Base-by-base conservation (phyloP, 1,284 basidiomycete genomes). In the Mycena sp. region DNA sequence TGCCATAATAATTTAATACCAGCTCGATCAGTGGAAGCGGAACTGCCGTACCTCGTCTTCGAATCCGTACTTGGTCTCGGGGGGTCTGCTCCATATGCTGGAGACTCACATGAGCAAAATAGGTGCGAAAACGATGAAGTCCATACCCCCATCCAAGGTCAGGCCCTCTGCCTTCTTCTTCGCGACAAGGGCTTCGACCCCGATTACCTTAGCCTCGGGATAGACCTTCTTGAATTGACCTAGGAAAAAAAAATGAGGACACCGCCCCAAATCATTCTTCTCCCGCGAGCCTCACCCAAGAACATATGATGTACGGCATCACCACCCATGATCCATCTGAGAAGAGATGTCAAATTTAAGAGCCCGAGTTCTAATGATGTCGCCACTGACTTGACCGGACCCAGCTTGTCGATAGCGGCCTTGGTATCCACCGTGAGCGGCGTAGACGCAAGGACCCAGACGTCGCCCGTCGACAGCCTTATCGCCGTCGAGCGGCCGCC, bases 391-490 rank as follows among this genome's bases (percentile, higher is more conserved):
- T 89, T 90, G 38, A 97, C 93, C 38, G 88, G 84, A 0, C 95
- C 94, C 5, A 97, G 79, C 48, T 87, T 82, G 52, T 89, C 83
- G 26, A 97, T 76, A 58, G 87, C 91, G 3, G 80, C 70, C 73
- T 89, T 91, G 2, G 93, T 96, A 38, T 88, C 88, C 9, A 83
- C 78, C 45, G 90, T 88, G 53, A 95, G 78, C 0, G 93, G 93
- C 6, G 93, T 94, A 2, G 93, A 96, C 1, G 94, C 94, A 29
- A 97, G 82, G 1, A 98, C 81, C 88, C 94, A 96, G 26, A 97
- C 87, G 6, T 86, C 88, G 25, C 90, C 88, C 52, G 85, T 83
- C 41, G 78, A 80, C 58, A 97, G 80, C 75, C 85, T 88, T 71
- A 98, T 83, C 1, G 94, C 95, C 0, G 93, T 97, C 0, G 92